Percentiles rank a stretch among this genome's conserved stretches.
Conservation (phyloP, 805 yeast species). For the Hanseniaspora lachancei region DNA sequence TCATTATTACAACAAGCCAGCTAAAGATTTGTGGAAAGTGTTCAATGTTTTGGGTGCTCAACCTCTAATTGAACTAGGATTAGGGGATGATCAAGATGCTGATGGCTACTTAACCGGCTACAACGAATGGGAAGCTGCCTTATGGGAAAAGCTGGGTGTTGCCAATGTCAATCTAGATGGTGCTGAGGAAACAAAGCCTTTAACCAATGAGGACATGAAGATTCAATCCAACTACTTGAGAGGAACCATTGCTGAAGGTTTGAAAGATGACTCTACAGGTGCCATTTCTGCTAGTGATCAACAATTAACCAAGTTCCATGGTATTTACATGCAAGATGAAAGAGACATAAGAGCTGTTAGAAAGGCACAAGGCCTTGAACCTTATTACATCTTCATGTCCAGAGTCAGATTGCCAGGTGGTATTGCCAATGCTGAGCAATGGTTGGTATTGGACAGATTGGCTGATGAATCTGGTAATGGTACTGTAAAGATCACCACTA, state of each 20-base stretch:
- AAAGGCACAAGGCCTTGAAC: conserved; percentile 84
- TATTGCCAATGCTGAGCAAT: conserved; percentile 71
- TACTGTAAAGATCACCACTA: conserved; percentile 84
- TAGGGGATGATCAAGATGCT: conserved; percentile 96
- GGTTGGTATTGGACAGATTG: conserved; percentile 73
- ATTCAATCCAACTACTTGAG: conserved; percentile 72
- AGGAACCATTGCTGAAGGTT: conserved; percentile 85
- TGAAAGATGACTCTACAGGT: conserved; percentile 71
- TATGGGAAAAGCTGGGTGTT: conserved; percentile 86
- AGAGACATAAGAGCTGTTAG: conserved; percentile 90
- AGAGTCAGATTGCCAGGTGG: conserved; percentile 94
- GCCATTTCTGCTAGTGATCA: conserved; percentile 83
- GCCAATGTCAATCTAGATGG: conserved; percentile 50
- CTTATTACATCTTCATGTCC: conserved; percentile 93
- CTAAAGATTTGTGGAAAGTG: conserved; percentile 55
- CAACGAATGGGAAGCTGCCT: conserved; percentile 65
- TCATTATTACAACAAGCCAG: conserved; percentile 87
- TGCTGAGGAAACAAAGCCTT: conserved; percentile 80
- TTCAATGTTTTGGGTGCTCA: conserved; percentile 61
- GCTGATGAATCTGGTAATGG: conserved; percentile 80
- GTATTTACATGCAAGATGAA: conserved; percentile 97
- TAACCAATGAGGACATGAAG: conserved; percentile 94
- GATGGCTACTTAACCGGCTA: conserved; percentile 92
- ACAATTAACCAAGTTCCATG: conserved; percentile 93
- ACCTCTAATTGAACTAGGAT: conserved; percentile 59